Conservation (phyloP, 768 basidiomycete genomes). For the Russula emetica region DNA sequence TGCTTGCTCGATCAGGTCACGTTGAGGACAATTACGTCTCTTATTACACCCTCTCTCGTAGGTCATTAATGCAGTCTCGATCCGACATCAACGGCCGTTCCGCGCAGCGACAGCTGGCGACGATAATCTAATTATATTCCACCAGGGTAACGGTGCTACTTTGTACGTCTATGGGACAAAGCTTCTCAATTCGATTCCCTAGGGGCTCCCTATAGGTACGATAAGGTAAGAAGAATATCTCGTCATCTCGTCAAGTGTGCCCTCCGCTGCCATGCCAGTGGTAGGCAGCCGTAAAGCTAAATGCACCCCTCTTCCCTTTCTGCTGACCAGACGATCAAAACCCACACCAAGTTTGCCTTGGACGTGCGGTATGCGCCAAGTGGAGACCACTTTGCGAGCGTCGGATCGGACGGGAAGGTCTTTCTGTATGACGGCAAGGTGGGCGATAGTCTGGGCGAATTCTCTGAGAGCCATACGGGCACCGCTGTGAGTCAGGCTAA, state of each 20-base stretch:
- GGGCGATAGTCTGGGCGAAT: constrained; percentile 69
- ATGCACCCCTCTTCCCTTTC: too few relatives aligned
- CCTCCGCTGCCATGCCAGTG: too few relatives aligned
- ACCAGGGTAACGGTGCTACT: constrained; percentile 51
- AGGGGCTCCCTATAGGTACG: constrained; percentile 87
- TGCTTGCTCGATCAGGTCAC: constrained; percentile 10
- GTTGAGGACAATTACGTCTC: constrained; percentile 6
- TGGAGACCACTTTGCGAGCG: constrained; percentile 81
- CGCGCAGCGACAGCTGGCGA: constrained; percentile 87
- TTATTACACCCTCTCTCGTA: constrained; percentile 33
- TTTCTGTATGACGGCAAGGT: constrained; percentile 90
- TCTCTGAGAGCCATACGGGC: constrained; percentile 71
- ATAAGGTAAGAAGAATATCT: constrained; percentile 49
- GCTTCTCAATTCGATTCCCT: constrained; percentile 8
- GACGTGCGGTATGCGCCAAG: constrained; percentile 80
- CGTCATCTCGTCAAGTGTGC: background rate
- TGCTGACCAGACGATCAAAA: constrained; percentile 62
- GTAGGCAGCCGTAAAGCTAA: background rate
- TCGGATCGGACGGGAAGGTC: constrained; percentile 81
- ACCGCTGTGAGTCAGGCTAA: constrained; percentile 53
- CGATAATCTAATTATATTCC: constrained; percentile 75
- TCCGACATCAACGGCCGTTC: constrained; percentile 86
- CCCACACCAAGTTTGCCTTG: constrained; percentile 90
- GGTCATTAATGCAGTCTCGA: constrained; percentile 84
- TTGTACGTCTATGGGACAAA: constrained; percentile 4